Percentiles rank a stretch among this genome's conserved stretches.
Conservation (phyloP, 805 yeast genomes). For the Metschnikowia drakensbergensis region DNA sequence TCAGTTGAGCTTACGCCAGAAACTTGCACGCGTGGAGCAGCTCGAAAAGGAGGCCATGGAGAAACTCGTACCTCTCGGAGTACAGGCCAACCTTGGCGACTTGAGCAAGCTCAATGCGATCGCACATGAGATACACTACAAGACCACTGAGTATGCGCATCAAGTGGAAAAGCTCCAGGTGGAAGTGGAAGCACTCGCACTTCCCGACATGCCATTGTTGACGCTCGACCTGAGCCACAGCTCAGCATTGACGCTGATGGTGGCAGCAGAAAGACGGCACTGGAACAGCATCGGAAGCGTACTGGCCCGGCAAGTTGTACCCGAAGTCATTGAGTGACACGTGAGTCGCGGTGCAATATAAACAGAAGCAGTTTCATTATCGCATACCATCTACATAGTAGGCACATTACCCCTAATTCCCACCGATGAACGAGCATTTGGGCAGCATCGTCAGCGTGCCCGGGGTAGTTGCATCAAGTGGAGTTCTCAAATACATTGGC, state of each 20-base stretch:
- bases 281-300: neutral
- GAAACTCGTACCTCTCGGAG: constrained; percentile 33
- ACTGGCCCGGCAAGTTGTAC: neutral
- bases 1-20: constrained; percentile 25
- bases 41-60: constrained; percentile 23
- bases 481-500: constrained; percentile 69
- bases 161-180: constrained; percentile 8
- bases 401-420: neutral
- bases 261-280: constrained; percentile 1
- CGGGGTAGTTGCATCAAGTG: constrained; percentile 57
- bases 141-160: constrained; percentile 9
- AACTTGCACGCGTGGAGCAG: constrained; percentile 21
- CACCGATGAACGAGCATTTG: constrained; percentile 28
- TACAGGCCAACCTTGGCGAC: constrained; percentile 19
- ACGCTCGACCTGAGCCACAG: neutral
- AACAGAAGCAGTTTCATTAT: too few species aligned
- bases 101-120: constrained; percentile 28
- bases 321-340: neutral
- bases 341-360: neutral
- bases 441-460: constrained; percentile 50
- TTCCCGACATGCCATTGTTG: neutral
- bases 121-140: constrained; percentile 26
- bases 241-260: neutral
- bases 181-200: constrained; percentile 4
- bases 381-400: neutral